Evolutionary conservation across 2,329 filamentous ascomycete species (phyloP).

Genomic region (Colletotrichum gigasporum): DNA sequence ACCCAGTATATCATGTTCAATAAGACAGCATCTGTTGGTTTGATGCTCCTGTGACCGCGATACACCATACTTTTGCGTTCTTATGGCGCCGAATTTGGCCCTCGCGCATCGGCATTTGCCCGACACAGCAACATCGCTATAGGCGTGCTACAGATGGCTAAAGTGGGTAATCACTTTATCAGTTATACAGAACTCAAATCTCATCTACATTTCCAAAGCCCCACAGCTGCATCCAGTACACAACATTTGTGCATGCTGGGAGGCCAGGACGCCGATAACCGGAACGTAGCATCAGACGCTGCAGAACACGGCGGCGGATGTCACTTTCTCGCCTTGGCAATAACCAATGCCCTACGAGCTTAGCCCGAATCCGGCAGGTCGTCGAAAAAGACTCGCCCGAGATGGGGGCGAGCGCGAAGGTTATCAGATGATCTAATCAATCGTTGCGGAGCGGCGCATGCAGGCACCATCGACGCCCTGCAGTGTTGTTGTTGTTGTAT

Average conservation of each 20-base stretch:
- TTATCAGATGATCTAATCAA: slow-evolving; percentile 30
- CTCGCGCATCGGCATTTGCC: too few species aligned
- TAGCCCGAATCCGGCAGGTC: slow-evolving; percentile 19
- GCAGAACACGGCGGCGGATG: neutral
- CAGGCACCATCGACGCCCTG: neutral
- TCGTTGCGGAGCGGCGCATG: slow-evolving; percentile 3
- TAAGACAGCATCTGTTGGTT: too few species aligned
- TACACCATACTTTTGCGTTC: too few species aligned
- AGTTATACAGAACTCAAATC: too few species aligned
- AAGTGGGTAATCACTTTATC: too few species aligned
- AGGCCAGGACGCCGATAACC: slow-evolving; percentile 1
- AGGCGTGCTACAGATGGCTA: too few species aligned
- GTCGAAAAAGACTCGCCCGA: slow-evolving; percentile 1
- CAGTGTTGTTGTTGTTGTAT: too few species aligned
- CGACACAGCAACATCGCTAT: too few species aligned
- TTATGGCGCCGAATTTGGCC: too few species aligned
- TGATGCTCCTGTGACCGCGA: too few species aligned
- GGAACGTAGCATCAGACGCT: neutral
- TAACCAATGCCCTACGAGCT: neutral
- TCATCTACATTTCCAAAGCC: neutral
- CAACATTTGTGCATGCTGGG: too few species aligned
- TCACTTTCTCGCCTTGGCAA: slow-evolving; percentile 6
- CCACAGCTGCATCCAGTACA: neutral
- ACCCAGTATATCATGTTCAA: too few species aligned
- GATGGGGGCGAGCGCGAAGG: neutral